Base-by-base conservation (phyloP, 345 rosid genomes). In the Hirschfeldia incana region DNA sequence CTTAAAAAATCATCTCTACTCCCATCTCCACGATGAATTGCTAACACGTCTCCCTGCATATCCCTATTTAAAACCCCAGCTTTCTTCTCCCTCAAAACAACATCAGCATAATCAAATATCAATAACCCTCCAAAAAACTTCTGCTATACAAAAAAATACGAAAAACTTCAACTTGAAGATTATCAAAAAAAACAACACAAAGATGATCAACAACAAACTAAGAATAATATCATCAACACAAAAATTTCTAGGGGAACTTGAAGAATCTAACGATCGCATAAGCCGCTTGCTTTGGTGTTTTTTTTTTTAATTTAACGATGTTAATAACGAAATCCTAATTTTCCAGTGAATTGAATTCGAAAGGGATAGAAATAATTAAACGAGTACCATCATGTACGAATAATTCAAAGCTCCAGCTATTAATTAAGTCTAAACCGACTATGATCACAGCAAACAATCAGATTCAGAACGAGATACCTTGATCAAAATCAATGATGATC, bases 11-110 rank as follows among this genome's bases (percentile, higher is more conserved):
- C 80, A 51, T 80, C 83, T 44, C 65, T 33, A 5, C 42, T 70
- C 9, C 57, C 2, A 70, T 75, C 80, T 70, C 77, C 76, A 28
- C 77, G 69, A 49, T 34, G 80, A 81, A 81, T 53, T 0, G 80
- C 80, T 69, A 81, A 76, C n/a, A 76, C 76, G 6, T 81, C 74
- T 76, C 79, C 83, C 80, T 66, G 69, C 77, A 59, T 81, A 71
- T 76, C 73, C 58, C 55, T 69, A 2, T 28, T 46, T 12, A 5
- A 29, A 75, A 74, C 12, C 11, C 33, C 73, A 70, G 26, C n/a
- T 28, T 58, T 42, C 27, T 4, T 16, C 46, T 1, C 2, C 4
- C 17, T 72, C 70, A 63, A 75, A 32, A 80, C 72, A 74, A 73
- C 74, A 79, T 53, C 44, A 69, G 62, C 74, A 60, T 5, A 76